Percentiles rank a stretch among this genome's conserved stretches.
Conservation (phyloP, 306 rosid genomes). For the Carpinus viminea region DNA sequence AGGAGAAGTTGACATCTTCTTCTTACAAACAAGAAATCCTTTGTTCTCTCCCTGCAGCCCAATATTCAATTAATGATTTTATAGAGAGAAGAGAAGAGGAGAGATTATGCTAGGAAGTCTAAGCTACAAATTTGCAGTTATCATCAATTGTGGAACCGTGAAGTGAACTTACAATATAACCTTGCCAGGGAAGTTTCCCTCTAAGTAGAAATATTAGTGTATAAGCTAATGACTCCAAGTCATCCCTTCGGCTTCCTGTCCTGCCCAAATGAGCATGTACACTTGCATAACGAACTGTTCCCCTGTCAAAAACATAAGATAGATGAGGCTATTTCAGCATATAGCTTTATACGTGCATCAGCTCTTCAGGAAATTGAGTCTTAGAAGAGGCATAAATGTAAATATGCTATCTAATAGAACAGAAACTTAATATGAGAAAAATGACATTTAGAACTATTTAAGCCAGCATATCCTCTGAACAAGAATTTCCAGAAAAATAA, state of each 20-base stretch:
- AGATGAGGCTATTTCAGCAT: constrained; percentile 2
- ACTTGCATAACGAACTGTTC: constrained; percentile 93
- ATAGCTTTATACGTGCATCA: background rate
- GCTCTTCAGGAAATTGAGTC: background rate
- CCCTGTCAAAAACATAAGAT: constrained; percentile 48
- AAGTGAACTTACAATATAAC: constrained; percentile 69
- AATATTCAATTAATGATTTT: background rate
- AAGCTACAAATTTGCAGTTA: constrained; percentile 5
- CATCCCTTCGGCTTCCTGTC: constrained; percentile 94
- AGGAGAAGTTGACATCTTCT: constrained; percentile 87
- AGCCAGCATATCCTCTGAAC: background rate
- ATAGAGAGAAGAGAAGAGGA: constrained; percentile 14
- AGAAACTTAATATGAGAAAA: background rate
- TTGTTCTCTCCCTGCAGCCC: constrained; percentile 86
- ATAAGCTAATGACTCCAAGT: constrained; percentile 94
- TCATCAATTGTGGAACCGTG: background rate
- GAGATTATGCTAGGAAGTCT: background rate
- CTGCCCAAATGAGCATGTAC: constrained; percentile 97
- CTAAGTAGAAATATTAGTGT: constrained; percentile 81
- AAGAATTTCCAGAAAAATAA: background rate
- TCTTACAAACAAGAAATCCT: constrained; percentile 95
- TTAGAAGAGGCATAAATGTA: background rate
- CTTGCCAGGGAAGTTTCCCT: constrained; percentile 98
- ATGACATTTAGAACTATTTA: background rate
- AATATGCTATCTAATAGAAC: background rate